Conservation (phyloP, 371 early-diverging fungal genomes). For the Mortierella sp. region DNA sequence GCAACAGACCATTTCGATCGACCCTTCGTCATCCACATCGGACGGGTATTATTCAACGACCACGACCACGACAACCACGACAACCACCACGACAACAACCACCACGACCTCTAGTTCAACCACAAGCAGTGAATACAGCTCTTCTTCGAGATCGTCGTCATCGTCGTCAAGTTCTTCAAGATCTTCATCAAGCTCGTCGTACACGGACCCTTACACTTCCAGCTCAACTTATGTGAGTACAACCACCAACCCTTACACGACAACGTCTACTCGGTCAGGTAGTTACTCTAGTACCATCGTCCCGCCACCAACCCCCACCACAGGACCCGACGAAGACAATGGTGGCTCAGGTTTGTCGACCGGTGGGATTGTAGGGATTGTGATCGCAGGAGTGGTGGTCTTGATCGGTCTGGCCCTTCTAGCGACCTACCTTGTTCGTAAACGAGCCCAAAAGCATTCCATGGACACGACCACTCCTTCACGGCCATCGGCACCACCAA, state of each 20-base stretch:
- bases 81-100: not conserved
- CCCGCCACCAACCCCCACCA: not conserved
- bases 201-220: not conserved
- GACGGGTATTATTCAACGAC: not conserved
- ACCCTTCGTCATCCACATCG: not conserved
- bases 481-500: no score
- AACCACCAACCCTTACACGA: not conserved
- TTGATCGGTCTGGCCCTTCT: slow-evolving; percentile 6
- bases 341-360: slow-evolving; percentile 3
- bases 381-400: slow-evolving; percentile 10
- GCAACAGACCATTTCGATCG: not conserved
- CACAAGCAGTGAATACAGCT: not conserved
- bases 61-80: not conserved
- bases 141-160: not conserved
- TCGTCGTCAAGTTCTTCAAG: not conserved
- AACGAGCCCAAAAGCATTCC: no score
- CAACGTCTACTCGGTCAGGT: not conserved
- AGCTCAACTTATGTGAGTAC: not conserved
- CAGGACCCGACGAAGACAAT: slow-evolving; percentile 2
- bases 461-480: no score
- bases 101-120: not conserved
- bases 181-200: slow-evolving; percentile 3
- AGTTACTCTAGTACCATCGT: not conserved
- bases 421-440: not conserved
- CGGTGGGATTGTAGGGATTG: slow-evolving; percentile 29